Conservation (phyloP, 2,329 filamentous ascomycete genomes). For the Atkinsonella hypoxylon region DNA sequence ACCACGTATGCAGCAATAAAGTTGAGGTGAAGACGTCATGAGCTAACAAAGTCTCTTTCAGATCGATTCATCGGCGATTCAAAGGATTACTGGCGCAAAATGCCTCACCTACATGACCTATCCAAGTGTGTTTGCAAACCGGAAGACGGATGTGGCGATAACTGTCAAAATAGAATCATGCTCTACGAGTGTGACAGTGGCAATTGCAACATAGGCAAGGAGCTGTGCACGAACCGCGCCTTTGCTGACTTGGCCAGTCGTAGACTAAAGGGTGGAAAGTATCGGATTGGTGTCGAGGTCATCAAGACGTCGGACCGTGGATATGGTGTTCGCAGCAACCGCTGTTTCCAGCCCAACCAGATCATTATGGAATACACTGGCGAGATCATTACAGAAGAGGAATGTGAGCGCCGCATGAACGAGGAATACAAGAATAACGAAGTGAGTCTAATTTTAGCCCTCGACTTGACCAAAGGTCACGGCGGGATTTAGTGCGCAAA, state of each 20-base stretch:
- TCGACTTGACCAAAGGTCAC: neutral
- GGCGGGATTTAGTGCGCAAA: neutral
- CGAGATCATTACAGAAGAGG: conserved; percentile 90
- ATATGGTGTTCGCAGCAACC: conserved; percentile 82
- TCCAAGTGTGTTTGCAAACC: conserved; percentile 67
- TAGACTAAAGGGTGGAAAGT: conserved; percentile 68
- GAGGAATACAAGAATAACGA: conserved; percentile 89
- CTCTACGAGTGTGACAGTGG: conserved; percentile 88
- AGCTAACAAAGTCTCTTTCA: conserved; percentile 21
- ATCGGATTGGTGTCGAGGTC: conserved; percentile 87
- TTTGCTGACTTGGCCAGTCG: conserved; percentile 72
- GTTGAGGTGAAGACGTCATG: neutral
- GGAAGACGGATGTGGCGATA: conserved; percentile 73
- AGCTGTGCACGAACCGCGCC: conserved; percentile 70
- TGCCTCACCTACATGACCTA: conserved; percentile 58
- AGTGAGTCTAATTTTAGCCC: conserved; percentile 35
- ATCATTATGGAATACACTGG: conserved; percentile 98
- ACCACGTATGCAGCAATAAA: too few relatives aligned
- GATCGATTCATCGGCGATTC: conserved; percentile 87
- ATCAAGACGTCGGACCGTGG: conserved; percentile 82
- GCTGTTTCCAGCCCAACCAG: conserved; percentile 76
- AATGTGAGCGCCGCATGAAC: conserved; percentile 89
- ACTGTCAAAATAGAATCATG: conserved; percentile 93
- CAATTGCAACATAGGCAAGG: conserved; percentile 73
- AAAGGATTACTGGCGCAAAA: conserved; percentile 67